A percentile compares a stretch with the other conserved stretches of the same genome.
Conservation (phyloP, 495 filamentous ascomycete genomes). For the Chaetomium fimeti region DNA sequence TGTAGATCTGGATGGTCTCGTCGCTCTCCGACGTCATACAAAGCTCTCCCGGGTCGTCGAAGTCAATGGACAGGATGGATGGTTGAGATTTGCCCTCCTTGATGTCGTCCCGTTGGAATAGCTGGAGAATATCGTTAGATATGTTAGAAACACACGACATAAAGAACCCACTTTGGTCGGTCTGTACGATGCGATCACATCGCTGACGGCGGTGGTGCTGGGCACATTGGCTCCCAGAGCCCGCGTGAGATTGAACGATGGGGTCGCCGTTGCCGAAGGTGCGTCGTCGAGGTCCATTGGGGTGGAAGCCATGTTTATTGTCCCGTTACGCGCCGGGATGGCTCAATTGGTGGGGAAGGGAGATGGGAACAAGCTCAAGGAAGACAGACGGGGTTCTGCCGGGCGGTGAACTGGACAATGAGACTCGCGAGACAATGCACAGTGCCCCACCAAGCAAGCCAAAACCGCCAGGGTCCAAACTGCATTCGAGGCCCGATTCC, state of each 20-base stretch:
- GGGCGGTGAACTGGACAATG: conserved; percentile 16
- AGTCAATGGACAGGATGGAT: conserved; percentile 73
- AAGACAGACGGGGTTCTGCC: conserved; percentile 14
- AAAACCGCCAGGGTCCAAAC: not conserved
- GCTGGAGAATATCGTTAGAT: conserved; percentile 30
- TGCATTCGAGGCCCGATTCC: not conserved
- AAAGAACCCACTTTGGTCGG: conserved; percentile 50
- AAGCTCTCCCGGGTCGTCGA: conserved; percentile 89
- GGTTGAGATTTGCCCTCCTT: conserved; percentile 45
- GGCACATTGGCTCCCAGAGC: conserved; percentile 34
- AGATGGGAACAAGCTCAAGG: not conserved
- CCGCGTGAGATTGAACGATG: conserved; percentile 43
- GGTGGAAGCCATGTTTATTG: conserved; percentile 47
- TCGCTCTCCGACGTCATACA: conserved; percentile 84
- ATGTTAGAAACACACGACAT: conserved; percentile 10
- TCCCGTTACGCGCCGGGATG: conserved; percentile 1
- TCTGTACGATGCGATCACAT: conserved; percentile 48
- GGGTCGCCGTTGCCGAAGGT: conserved; percentile 38
- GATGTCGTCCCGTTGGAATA: conserved; percentile 45
- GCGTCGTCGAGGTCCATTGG: conserved; percentile 54
- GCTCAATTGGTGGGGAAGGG: conserved; percentile 2
- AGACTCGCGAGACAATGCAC: not conserved
- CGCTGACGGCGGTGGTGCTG: conserved; percentile 45
- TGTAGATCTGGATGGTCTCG: conserved; percentile 92
- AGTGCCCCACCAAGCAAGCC: not conserved